Evolutionary conservation across 192 early-diverging fungal genomes (phyloP), one percentile per base, ranked within the genome.

Genomic region (Backusella tarrabulga): DNA sequence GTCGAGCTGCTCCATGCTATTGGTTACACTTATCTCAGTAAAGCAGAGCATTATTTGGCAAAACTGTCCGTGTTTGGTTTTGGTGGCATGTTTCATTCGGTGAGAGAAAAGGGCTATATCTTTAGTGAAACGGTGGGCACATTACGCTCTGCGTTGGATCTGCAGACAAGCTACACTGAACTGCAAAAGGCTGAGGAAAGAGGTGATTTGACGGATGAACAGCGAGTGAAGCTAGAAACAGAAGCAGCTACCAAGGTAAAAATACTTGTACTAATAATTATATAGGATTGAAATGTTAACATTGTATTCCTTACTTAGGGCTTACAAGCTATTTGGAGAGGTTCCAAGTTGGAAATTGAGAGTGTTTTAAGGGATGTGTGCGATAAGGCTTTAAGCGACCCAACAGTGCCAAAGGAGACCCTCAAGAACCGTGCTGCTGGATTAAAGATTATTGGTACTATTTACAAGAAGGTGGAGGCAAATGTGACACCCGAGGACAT

Each of bases 261-360:
- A 11, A 17, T 44, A 56, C 36, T 40, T 40, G 1, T 40, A 40
- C 12, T 12, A 40, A 40, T 40, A 40, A 8, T 40, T 11, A 40
- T 11, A 40, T 9, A 40, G 8, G 32, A 32, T 32, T 32, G 32
- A 32, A 3, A 32, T 40, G 38, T 9, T 40, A 2, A 40, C 38
- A 40, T 12, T 40, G 11, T 3, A 12, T 11, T 40, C 38, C 9
- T 32, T 40, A 40, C 9, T 11, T 90, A 95, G 87, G 98, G 95
- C 15, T 83, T 99, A 72, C 90, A 95, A 75, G 95, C 95, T 6
- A 88, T 98, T 68, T 98, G 97, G 97, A 88, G 93, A 82, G 95
- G 95, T 17, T 93, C 91, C 67, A 97, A 97, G 78, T 82, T 99
- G 75, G 98, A 99, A 81, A 95, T 99, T 56, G 96, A 98, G 81